Percentiles rank a stretch among this genome's conserved stretches.
Conservation (phyloP, 2,329 filamentous ascomycete species). For the Cercospora janseana region DNA sequence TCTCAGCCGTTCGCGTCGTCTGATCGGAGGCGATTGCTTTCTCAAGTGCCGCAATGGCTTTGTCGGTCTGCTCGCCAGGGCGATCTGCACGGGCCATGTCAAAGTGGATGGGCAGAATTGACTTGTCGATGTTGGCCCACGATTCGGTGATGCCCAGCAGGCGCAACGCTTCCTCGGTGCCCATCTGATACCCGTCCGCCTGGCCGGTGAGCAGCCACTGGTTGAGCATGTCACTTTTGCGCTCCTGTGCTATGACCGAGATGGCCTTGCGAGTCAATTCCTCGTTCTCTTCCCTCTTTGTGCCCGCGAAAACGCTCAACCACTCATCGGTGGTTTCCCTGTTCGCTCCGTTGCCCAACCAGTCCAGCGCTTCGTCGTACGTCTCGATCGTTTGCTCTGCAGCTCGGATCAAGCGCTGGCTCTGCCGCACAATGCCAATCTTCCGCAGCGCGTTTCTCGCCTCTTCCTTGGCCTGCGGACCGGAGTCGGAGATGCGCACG, state of each 20-base stretch:
- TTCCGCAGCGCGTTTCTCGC: constrained; percentile 56
- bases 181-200: constrained; percentile 53
- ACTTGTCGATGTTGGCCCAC: constrained; percentile 29
- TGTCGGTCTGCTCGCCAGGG: constrained; percentile 36
- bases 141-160: constrained; percentile 40
- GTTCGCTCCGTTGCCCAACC: constrained; percentile 53
- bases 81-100: constrained; percentile 27
- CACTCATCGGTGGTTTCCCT: constrained; percentile 54
- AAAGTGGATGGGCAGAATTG: constrained; percentile 27
- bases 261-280: constrained; percentile 56
- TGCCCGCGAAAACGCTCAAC: constrained; percentile 55
- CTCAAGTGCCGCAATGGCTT: constrained; percentile 35
- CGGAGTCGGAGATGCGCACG: constrained; percentile 56
- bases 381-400: constrained; percentile 59
- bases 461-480: constrained; percentile 55
- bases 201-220: constrained; percentile 55
- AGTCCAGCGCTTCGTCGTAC: constrained; percentile 63
- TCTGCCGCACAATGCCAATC: constrained; percentile 59
- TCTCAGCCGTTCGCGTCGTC: constrained; percentile 26
- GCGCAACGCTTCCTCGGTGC: constrained; percentile 53
- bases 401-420: constrained; percentile 56
- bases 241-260: constrained; percentile 56
- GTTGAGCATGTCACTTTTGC: constrained; percentile 55
- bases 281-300: constrained; percentile 55
- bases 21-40: constrained; percentile 27